phyloP scores from a whole-genome alignment of 2,329 filamentous ascomycete species.

The Botrytis tulipae region DNA sequence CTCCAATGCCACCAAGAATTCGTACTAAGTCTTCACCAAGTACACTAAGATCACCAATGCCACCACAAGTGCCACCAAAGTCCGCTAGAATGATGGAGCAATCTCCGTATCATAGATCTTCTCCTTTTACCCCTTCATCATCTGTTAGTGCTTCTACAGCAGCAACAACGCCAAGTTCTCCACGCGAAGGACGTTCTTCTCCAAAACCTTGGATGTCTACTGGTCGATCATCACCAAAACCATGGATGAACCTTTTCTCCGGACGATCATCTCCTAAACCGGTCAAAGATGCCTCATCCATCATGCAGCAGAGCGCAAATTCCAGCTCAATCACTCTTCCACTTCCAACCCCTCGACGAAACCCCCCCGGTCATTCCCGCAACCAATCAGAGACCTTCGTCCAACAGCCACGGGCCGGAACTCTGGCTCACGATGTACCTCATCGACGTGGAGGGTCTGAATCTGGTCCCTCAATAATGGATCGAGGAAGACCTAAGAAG shows the following conservation, averaged over 20 bases:
- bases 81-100: constrained; percentile 44
- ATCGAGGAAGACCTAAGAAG: constrained; percentile 60
- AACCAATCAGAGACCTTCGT: constrained; percentile 26
- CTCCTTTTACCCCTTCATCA: constrained; percentile 41
- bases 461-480: constrained; percentile 55
- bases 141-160: constrained; percentile 30
- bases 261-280: constrained; percentile 20
- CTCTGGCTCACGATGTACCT: constrained; percentile 26
- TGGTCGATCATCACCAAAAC: constrained; percentile 30
- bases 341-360: constrained; percentile 9
- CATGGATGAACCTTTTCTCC: constrained; percentile 23
- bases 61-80: constrained; percentile 41
- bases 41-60: constrained; percentile 49
- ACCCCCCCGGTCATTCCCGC: constrained; percentile 27
- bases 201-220: constrained; percentile 27
- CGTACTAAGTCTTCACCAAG: constrained; percentile 32
- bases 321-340: background rate
- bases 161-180: constrained; percentile 20
- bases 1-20: constrained; percentile 26
- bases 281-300: background rate
- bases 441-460: constrained; percentile 58
- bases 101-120: constrained; percentile 46
- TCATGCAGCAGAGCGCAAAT: constrained; percentile 5
- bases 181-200: constrained; percentile 29
- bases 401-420: constrained; percentile 18